Conservation (phyloP, 768 basidiomycete species). For the Agaricus blazei region DNA sequence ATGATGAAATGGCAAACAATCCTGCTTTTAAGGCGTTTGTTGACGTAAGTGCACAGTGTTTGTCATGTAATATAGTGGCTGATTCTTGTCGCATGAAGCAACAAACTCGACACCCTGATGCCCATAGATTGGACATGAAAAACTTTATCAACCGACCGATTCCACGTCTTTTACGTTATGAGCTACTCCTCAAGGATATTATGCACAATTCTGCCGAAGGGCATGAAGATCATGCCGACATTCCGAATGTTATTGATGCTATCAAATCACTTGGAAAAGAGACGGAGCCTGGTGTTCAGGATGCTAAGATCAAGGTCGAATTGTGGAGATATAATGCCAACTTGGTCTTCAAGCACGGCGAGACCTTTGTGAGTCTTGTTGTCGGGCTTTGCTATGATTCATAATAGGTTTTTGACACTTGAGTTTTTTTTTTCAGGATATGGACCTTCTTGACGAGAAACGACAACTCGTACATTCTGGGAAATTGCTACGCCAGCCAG, state of each 20-base stretch:
- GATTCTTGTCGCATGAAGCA: background rate
- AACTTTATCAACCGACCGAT: conserved; percentile 91
- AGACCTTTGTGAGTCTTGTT: conserved; percentile 41
- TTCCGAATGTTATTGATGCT: conserved; percentile 83
- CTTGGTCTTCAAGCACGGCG: conserved; percentile 75
- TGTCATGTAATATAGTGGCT: background rate
- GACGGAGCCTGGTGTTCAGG: conserved; percentile 80
- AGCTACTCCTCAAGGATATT: conserved; percentile 77
- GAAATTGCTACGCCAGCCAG: conserved; percentile 77
- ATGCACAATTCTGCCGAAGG: conserved; percentile 66
- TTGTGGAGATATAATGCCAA: conserved; percentile 83
- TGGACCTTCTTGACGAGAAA: conserved; percentile 84
- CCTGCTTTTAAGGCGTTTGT: conserved; percentile 76
- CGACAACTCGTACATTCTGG: conserved; percentile 82
- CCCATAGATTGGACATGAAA: conserved; percentile 86
- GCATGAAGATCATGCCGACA: conserved; percentile 78
- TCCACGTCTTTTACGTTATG: conserved; percentile 84
- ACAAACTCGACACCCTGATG: conserved; percentile 57
- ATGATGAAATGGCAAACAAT: conserved; percentile 84
- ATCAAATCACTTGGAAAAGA: conserved; percentile 85
- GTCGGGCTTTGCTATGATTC: background rate
- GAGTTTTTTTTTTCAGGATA: conserved; percentile 41
- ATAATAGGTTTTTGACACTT: background rate
- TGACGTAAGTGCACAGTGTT: conserved; percentile 46
- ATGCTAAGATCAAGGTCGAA: conserved; percentile 85